Base-by-base conservation (phyloP, 257 asterid genomes). In the Penstemon barbatus region DNA sequence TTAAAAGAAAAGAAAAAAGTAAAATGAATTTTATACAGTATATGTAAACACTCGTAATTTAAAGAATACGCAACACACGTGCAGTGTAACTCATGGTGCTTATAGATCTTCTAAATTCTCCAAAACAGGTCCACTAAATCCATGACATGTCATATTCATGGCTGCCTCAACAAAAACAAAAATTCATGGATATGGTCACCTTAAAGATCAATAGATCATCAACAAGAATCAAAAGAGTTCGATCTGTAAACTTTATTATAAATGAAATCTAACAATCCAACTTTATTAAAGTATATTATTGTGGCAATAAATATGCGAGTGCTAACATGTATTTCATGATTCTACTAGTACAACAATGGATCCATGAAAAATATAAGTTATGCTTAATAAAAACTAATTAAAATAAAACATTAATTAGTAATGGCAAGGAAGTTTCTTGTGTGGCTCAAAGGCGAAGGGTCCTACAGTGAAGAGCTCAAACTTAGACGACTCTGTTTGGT, bases 401-500 rank as follows among this genome's bases (percentile, higher is more conserved):
- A 58, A 12, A 61, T 0, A 8, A 5, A 4, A 46, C 43, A 46
- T 13, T 37, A 25, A 46, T 74, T 78, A 75, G 52, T 73, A 71
- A 66, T 15, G 85, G 39, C 95, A 85, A 4, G 86, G 82, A 54
- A 72, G 2, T 11, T 77, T 79, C 88, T 80, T 87, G 3, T 25
- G 50, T 0, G 95, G 79, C 3, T 85, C 89, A 60, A 72, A 89
- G n/a, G 93, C 95, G 41, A 89, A 84, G 38, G 97, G 97, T 0
- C 89, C 95, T 0, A 89, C 95, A 4, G 77, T 72, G 76, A 75
- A 89, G 74, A 84, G 81, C 69, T 43, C 69, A 13, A 77, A 79
- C 11, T 65, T 25, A 0, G 62, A 18, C 52, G 62, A 18, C 52
- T 70, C 72, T 4, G 56, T 0, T 50, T 48, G 58, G 48, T 33